A percentile compares a stretch with the other conserved stretches of the same genome.
These are phyloP conservation scores for Botrytis tulipae DNA, from an alignment of 2,329 filamentous ascomycete species.

Conservation along the genomic window DNA sequence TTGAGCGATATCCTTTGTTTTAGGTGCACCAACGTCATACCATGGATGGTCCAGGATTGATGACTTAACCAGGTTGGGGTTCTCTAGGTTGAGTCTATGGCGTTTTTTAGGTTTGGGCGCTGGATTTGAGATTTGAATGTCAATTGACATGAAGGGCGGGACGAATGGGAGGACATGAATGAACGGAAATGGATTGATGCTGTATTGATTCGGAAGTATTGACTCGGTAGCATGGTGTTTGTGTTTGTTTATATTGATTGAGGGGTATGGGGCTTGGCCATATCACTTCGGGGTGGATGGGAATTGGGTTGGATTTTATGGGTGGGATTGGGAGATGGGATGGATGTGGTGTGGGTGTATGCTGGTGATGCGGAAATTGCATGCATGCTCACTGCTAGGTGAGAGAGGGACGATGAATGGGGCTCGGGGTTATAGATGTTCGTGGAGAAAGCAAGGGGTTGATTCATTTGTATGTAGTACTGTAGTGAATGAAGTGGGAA, in stretches of 20 bases:
- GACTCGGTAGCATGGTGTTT: slow-evolving; percentile 10
- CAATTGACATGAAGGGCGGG: neutral
- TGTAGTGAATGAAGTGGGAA: neutral
- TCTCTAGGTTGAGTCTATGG: slow-evolving; percentile 1
- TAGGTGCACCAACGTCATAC: neutral
- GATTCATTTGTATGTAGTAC: neutral
- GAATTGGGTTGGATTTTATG: slow-evolving; percentile 1
- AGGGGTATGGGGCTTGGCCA: neutral
- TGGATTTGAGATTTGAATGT: slow-evolving; percentile 3
- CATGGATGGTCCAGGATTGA: neutral
- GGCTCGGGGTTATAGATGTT: neutral
- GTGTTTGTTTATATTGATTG: slow-evolving; percentile 6
- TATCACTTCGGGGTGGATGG: neutral
- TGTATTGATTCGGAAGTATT: slow-evolving; percentile 9
- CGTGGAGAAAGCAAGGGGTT: neutral
- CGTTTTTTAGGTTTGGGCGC: neutral
- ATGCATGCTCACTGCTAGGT: neutral
- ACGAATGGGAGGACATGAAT: slow-evolving; percentile 1
- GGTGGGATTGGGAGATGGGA: neutral
- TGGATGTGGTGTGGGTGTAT: neutral
- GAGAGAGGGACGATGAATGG: neutral
- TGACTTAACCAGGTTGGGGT: slow-evolving; percentile 1
- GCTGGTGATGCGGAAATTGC: neutral
- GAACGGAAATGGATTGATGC: slow-evolving; percentile 1
- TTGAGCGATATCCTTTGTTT: slow-evolving; percentile 9